Conservation (phyloP, 257 asterid genomes). For the Solanum bulbocastanum region DNA sequence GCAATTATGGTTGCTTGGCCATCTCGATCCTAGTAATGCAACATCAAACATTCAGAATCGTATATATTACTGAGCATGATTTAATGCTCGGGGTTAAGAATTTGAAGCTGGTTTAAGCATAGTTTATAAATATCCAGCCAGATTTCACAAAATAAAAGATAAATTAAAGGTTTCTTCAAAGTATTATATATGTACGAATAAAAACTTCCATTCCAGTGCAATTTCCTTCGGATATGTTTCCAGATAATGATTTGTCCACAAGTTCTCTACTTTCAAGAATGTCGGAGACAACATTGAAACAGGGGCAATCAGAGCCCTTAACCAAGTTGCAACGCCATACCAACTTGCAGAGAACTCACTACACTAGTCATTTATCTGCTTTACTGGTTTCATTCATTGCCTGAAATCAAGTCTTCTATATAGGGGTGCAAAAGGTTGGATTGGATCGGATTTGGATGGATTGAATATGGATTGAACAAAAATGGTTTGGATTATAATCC, state of each 20-base stretch:
- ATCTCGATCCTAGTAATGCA: conserved; percentile 57
- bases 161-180: background rate
- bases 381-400: background rate
- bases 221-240: background rate
- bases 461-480: too few relatives aligned
- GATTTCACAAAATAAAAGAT: background rate
- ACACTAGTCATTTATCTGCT: background rate
- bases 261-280: background rate
- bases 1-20: conserved; percentile 77
- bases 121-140: background rate
- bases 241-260: background rate
- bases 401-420: background rate
- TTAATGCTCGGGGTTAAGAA: background rate
- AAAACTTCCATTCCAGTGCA: background rate
- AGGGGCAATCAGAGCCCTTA: background rate
- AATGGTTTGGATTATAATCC: too few relatives aligned
- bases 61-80: background rate
- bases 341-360: background rate
- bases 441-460: too few relatives aligned
- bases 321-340: background rate
- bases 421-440: too few relatives aligned
- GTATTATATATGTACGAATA: background rate
- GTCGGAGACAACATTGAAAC: background rate
- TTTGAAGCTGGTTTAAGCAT: background rate
- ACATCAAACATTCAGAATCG: background rate